Evolutionary conservation across 257 asterid species (phyloP).

Genomic region (Paulownia fortunei): DNA sequence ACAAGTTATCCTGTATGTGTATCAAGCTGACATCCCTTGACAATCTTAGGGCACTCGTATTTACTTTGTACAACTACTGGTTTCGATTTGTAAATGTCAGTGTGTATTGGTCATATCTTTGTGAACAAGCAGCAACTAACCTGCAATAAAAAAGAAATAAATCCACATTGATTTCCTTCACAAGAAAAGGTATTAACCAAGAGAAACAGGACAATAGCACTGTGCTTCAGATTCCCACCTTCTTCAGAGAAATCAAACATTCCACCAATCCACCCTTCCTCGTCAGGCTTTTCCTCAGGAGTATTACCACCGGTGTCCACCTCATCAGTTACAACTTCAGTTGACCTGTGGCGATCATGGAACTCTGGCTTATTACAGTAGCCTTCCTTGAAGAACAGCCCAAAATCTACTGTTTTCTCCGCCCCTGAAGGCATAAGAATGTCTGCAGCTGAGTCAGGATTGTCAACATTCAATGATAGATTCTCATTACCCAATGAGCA

Average conservation of each 20-base stretch:
- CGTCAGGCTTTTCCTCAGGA: not conserved
- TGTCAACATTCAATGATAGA: not conserved
- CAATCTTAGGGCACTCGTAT: too few relatives aligned
- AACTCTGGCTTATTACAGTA: too few relatives aligned
- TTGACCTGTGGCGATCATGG: too few relatives aligned
- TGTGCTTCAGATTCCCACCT: too few relatives aligned
- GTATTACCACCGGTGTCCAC: constrained; percentile 18
- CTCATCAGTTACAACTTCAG: constrained; percentile 25
- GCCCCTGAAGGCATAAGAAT: too few relatives aligned
- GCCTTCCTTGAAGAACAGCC: too few relatives aligned
- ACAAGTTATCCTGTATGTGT: not conserved
- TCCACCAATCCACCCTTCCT: too few relatives aligned
- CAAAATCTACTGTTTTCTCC: too few relatives aligned
- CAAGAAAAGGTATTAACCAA: not conserved
- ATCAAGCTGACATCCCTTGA: too few relatives aligned
- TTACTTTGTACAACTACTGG: too few relatives aligned
- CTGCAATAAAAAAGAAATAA: constrained; percentile 4
- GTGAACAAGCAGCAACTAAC: not conserved
- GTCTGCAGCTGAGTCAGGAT: not conserved
- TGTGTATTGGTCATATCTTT: not conserved
- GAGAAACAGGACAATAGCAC: not conserved
- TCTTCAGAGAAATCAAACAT: too few relatives aligned
- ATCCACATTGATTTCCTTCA: not conserved
- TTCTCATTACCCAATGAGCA: not conserved
- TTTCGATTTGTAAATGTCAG: not conserved